Conservation (phyloP, 768 basidiomycete species). For the Podaxis sp. region DNA sequence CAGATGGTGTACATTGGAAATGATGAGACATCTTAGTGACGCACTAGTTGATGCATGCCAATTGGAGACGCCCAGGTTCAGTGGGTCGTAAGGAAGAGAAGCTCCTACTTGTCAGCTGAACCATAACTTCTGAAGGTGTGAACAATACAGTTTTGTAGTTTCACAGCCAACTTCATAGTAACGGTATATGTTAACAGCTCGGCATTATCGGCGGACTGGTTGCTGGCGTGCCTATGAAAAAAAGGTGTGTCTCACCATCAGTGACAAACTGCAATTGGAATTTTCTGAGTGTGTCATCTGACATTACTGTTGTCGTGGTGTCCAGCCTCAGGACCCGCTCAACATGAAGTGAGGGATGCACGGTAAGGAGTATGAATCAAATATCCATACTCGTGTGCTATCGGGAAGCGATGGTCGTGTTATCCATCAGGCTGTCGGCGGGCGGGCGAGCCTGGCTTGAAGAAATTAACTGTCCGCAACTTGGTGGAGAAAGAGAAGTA, state of each 20-base stretch:
- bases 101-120: background rate
- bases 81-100: background rate
- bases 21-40: background rate
- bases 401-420: background rate
- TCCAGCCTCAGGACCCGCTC: background rate
- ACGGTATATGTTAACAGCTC: background rate
- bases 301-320: background rate
- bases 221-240: background rate
- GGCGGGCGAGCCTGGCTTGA: background rate
- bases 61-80: background rate
- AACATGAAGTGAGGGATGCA: background rate
- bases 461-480: background rate
- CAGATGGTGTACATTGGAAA: background rate
- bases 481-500: background rate
- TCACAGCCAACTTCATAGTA: background rate
- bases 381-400: background rate
- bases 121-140: background rate
- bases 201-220: background rate
- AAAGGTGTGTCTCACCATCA: background rate
- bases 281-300: conserved; percentile 2
- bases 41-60: background rate
- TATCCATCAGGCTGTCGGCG: background rate
- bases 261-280: background rate
- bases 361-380: background rate
- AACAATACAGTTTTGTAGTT: background rate